phyloP scores from a whole-genome alignment of 352 stramenopile genomes.

The Phytophthora pisi region DNA sequence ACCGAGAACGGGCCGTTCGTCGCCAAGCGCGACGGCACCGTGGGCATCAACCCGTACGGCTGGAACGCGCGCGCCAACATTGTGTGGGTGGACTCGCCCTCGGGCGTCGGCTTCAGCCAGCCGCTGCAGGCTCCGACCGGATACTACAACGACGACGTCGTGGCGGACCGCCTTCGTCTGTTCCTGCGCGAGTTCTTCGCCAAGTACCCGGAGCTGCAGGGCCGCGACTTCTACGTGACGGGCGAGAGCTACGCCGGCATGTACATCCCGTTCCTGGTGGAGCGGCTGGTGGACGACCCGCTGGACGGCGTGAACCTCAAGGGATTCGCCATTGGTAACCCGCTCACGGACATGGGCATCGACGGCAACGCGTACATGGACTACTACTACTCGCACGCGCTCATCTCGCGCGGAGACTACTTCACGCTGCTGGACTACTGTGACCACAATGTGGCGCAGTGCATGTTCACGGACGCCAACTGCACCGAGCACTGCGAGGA shows the following conservation, averaged over 20 bases:
- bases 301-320: constrained; percentile 55
- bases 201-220: constrained; percentile 71
- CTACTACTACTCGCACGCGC: constrained; percentile 80
- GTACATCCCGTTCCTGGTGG: constrained; percentile 86
- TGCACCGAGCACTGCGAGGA: constrained; percentile 51
- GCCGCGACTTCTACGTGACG: constrained; percentile 84
- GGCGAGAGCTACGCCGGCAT: constrained; percentile 90
- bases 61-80: constrained; percentile 91
- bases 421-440: constrained; percentile 57
- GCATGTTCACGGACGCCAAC: constrained; percentile 64
- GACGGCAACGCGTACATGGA: constrained; percentile 75
- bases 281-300: constrained; percentile 61
- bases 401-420: constrained; percentile 73
- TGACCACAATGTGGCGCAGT: constrained; percentile 55
- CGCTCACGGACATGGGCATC: constrained; percentile 70
- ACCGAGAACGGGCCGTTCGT: constrained; percentile 80
- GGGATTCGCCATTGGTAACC: constrained; percentile 79
- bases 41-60: constrained; percentile 77
- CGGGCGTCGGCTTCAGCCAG: constrained; percentile 83
- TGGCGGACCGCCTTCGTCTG: constrained; percentile 55
- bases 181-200: constrained; percentile 80
- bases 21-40: constrained; percentile 47
- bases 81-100: constrained; percentile 90
- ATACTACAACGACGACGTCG: constrained; percentile 73
- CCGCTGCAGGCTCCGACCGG: constrained; percentile 45